A percentile compares a stretch with the other conserved stretches of the same genome.
These are phyloP conservation scores for Rhodofomes roseus DNA, from an alignment of 1,284 basidiomycete species.

Conservation along the genomic window DNA sequence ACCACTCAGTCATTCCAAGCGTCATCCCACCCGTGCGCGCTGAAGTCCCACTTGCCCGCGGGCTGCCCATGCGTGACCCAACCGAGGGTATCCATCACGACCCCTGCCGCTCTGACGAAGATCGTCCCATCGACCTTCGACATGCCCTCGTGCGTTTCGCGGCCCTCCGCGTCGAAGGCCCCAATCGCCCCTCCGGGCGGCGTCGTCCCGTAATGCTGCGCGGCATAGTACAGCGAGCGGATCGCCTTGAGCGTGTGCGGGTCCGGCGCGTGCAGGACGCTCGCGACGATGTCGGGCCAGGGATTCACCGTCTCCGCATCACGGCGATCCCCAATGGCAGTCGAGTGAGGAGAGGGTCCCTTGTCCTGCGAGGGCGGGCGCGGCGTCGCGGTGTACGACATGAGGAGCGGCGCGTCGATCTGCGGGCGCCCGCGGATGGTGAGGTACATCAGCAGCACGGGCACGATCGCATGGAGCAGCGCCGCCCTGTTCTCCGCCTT, in stretches of 20 bases:
- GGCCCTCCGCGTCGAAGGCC: constrained; percentile 31
- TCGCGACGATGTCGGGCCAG: constrained; percentile 56
- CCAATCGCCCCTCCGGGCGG: constrained; percentile 43
- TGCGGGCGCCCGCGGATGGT: constrained; percentile 56
- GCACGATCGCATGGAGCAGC: constrained; percentile 46
- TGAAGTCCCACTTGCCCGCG: constrained; percentile 54
- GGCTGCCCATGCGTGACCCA: constrained; percentile 53
- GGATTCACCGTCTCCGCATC: constrained; percentile 43
- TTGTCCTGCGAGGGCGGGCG: constrained; percentile 24
- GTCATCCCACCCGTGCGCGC: constrained; percentile 65
- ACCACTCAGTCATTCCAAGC: constrained; percentile 45
- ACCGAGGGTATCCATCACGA: constrained; percentile 56
- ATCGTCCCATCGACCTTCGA: constrained; percentile 54
- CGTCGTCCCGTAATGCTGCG: constrained; percentile 45
- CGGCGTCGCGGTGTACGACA: constrained; percentile 48
- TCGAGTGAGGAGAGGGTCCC: constrained; percentile 17
- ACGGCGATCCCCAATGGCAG: constrained; percentile 34
- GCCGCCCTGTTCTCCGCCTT: constrained; percentile 37
- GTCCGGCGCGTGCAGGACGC: constrained; percentile 52
- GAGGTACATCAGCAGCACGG: constrained; percentile 40
- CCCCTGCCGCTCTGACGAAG: constrained; percentile 61
- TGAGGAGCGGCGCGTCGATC: constrained; percentile 51
- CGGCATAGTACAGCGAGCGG: constrained; percentile 51
- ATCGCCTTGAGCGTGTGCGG: constrained; percentile 60
- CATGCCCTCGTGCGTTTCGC: constrained; percentile 43